Evolutionary conservation across 257 asterid species (phyloP).

Genomic region (Nicotiana undulata): DNA sequence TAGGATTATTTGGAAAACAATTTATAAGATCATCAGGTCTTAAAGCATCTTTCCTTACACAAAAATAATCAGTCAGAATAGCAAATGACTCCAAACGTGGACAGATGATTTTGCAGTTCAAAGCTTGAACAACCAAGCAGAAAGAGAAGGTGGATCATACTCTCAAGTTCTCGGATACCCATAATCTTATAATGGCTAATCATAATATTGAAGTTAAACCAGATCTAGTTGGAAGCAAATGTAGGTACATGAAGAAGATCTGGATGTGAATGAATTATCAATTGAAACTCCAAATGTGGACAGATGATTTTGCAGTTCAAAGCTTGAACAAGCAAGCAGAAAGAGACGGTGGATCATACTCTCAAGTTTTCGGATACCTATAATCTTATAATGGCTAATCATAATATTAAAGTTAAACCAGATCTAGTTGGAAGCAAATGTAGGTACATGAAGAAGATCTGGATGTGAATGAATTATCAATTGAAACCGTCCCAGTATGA

Average conservation of each 20-base stretch:
- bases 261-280: background rate
- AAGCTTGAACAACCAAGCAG: background rate
- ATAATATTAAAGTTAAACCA: background rate
- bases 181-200: background rate
- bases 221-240: background rate
- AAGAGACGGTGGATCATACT: background rate
- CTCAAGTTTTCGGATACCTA: background rate
- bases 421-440: background rate
- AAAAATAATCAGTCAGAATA: background rate
- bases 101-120: background rate
- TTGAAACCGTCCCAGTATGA: background rate
- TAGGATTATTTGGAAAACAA: background rate
- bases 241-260: background rate
- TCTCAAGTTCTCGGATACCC: background rate
- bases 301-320: background rate
- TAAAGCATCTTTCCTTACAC: background rate
- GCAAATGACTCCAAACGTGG: background rate
- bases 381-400: background rate
- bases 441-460: background rate
- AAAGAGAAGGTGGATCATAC: background rate
- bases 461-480: background rate
- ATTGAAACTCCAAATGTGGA: background rate
- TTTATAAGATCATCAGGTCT: background rate
- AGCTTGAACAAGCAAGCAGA: background rate
- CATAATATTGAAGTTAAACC: background rate